Evolutionary conservation across 176 grass and related monocot species (phyloP).

Genomic region (Oropetium thomaeum): DNA sequence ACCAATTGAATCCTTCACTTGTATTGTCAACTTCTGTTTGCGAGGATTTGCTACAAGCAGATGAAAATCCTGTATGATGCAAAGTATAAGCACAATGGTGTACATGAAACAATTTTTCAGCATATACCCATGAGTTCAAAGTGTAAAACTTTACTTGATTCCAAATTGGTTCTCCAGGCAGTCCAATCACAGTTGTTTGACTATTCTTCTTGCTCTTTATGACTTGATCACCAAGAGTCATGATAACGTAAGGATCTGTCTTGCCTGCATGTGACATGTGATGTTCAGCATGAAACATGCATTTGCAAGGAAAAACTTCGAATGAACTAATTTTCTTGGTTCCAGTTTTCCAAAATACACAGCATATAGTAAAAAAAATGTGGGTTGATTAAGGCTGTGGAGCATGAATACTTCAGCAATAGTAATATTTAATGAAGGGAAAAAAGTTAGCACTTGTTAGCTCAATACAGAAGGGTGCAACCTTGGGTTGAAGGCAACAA

Average conservation of each 20-base stretch:
- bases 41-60: constrained; percentile 75
- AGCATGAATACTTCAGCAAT: background rate
- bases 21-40: constrained; percentile 70
- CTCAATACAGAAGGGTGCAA: background rate
- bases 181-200: constrained; percentile 89
- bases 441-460: constrained; percentile 5
- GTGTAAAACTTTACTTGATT: constrained; percentile 69
- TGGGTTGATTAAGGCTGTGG: background rate
- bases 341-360: background rate
- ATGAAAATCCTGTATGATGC: constrained; percentile 75
- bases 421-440: background rate
- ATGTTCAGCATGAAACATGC: background rate
- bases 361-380: background rate
- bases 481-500: background rate
- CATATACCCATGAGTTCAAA: background rate
- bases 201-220: constrained; percentile 99
- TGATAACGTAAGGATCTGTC: constrained; percentile 91
- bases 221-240: constrained; percentile 84
- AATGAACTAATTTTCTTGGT: background rate
- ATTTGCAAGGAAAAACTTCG: background rate
- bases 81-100: background rate
- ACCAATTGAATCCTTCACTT: constrained; percentile 88
- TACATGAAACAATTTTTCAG: background rate
- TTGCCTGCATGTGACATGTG: constrained; percentile 54
- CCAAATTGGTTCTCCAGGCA: constrained; percentile 90